phyloP scores from a whole-genome alignment of 129 eudicot species.

The Arctium lappa region DNA sequence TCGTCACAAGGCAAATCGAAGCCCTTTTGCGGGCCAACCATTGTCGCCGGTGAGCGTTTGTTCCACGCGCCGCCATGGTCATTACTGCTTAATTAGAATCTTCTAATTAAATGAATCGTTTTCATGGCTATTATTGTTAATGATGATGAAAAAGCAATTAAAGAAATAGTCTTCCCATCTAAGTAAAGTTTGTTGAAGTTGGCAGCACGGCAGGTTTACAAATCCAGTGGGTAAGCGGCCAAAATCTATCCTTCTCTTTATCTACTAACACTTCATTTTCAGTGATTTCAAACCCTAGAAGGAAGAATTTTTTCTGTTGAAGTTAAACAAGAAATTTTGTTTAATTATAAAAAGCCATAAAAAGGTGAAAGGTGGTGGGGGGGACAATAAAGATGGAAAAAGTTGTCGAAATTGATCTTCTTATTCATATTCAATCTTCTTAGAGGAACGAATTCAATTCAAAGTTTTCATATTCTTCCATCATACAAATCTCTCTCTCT shows the following conservation, averaged over 20 bases:
- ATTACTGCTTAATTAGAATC: not conserved
- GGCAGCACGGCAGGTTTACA: slow-evolving; percentile 44
- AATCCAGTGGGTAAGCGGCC: slow-evolving; percentile 66
- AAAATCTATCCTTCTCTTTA: slow-evolving; percentile 35
- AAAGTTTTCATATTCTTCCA: slow-evolving; percentile 24
- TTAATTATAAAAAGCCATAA: slow-evolving; percentile 33
- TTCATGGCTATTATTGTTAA: not conserved
- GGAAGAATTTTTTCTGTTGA: slow-evolving; percentile 13
- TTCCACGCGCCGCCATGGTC: slow-evolving; percentile 24
- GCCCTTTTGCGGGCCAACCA: not conserved
- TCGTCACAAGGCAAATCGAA: not conserved
- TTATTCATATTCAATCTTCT: slow-evolving; percentile 16
- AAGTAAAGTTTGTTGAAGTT: slow-evolving; percentile 86
- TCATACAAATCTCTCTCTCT: slow-evolving; percentile 1
- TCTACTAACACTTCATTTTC: slow-evolving; percentile 31
- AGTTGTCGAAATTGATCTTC: not conserved
- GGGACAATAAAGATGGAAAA: slow-evolving; percentile 25
- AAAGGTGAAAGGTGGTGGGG: slow-evolving; percentile 34
- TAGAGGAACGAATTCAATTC: slow-evolving; percentile 21
- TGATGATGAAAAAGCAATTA: slow-evolving; percentile 10
- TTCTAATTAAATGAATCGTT: not conserved
- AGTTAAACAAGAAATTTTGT: not conserved
- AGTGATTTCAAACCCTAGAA: slow-evolving; percentile 34
- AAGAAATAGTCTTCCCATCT: slow-evolving; percentile 56
- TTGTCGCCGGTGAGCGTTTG: not conserved